phyloP scores from a whole-genome alignment of 1,284 basidiomycete genomes.

The Pseudozyma pruni region DNA sequence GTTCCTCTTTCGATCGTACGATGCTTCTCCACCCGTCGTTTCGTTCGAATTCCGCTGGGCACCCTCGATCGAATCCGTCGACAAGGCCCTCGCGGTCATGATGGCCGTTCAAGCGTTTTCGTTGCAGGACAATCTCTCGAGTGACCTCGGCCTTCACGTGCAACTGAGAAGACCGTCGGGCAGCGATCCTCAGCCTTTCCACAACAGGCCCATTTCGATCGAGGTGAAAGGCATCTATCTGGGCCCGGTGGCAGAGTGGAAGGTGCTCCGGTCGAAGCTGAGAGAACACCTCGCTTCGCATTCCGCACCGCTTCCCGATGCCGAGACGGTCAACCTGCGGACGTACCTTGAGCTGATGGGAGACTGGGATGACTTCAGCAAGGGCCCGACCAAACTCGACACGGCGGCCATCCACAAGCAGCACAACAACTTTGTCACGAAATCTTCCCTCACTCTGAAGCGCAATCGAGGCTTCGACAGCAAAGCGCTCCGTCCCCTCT shows the following conservation, averaged over 20 bases:
- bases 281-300: slow-evolving; percentile 15
- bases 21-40: slow-evolving; percentile 47
- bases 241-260: slow-evolving; percentile 26
- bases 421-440: slow-evolving; percentile 62
- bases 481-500: slow-evolving; percentile 18
- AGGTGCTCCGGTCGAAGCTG: slow-evolving; percentile 12
- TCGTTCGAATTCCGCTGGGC: slow-evolving; percentile 56
- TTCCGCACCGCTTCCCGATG: slow-evolving; percentile 37
- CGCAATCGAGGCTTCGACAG: slow-evolving; percentile 24
- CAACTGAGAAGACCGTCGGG: slow-evolving; percentile 40
- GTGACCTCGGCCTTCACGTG: slow-evolving; percentile 54
- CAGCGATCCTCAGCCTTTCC: slow-evolving; percentile 18
- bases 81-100: slow-evolving; percentile 30
- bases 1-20: slow-evolving; percentile 51
- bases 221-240: slow-evolving; percentile 51
- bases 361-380: slow-evolving; percentile 63
- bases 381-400: slow-evolving; percentile 55
- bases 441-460: slow-evolving; percentile 50
- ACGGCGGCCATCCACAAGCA: slow-evolving; percentile 47
- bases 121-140: slow-evolving; percentile 19
- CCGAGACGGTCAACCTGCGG: slow-evolving; percentile 8
- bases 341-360: slow-evolving; percentile 52
- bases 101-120: slow-evolving; percentile 49
- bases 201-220: slow-evolving; percentile 26
- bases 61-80: slow-evolving; percentile 19